Conservation (phyloP, 441 rosid species). For the Croton setiger region DNA sequence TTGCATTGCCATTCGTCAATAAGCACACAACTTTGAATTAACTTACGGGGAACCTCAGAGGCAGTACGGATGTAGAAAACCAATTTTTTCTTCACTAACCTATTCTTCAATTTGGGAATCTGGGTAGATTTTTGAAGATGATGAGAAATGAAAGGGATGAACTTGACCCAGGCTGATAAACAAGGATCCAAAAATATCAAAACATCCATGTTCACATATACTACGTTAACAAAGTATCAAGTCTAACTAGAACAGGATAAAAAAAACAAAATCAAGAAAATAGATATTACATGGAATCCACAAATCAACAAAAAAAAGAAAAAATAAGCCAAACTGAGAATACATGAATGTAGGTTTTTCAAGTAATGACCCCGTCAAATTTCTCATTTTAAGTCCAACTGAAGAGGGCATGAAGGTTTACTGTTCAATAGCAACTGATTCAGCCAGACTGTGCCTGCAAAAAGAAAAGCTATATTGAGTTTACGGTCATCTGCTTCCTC, state of each 20-base stretch:
- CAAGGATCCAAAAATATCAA: too few relatives aligned
- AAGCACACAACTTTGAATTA: too few relatives aligned
- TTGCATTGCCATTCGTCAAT: too few relatives aligned
- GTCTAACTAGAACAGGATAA: background rate
- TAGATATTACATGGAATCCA: background rate
- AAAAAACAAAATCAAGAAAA: background rate
- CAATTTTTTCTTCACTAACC: too few relatives aligned
- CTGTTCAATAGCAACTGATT: background rate
- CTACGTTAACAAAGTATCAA: background rate
- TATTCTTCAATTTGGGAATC: too few relatives aligned
- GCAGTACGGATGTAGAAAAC: too few relatives aligned
- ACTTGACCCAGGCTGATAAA: too few relatives aligned
- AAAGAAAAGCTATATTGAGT: background rate
- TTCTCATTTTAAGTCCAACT: background rate
- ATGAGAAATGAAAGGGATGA: too few relatives aligned
- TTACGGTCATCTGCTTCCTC: background rate
- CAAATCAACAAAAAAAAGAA: background rate
- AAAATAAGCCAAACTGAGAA: background rate
- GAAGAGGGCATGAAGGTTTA: too few relatives aligned
- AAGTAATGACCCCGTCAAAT: background rate
- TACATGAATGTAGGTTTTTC: background rate
- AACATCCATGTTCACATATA: too few relatives aligned
- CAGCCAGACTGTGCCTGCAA: constrained; percentile 34
- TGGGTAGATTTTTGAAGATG: too few relatives aligned
- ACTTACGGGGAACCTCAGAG: too few relatives aligned